phyloP scores from a whole-genome alignment of 768 basidiomycete species.

The Cystobasidium tubakii region DNA sequence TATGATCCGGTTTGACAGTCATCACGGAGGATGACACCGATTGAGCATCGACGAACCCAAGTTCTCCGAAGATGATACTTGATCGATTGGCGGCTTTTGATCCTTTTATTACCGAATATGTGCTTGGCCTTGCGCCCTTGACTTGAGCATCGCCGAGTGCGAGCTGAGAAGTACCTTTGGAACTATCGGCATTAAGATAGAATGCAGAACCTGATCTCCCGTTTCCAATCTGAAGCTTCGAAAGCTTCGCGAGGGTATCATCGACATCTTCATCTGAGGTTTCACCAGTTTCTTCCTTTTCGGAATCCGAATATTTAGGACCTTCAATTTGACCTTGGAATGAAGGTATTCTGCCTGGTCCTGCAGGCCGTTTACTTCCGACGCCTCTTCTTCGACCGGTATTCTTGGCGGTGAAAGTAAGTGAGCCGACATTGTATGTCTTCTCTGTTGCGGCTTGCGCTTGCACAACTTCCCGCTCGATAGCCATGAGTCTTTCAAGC shows the following conservation, averaged over 20 bases:
- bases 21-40: conserved; percentile 29
- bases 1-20: conserved; percentile 22
- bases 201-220: conserved; percentile 1
- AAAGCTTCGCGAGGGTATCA: conserved; percentile 20
- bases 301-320: conserved; percentile 21
- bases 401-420: conserved; percentile 37
- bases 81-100: not conserved
- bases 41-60: not conserved
- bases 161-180: conserved; percentile 18
- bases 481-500: conserved; percentile 67
- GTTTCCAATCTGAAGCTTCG: conserved; percentile 25
- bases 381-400: conserved; percentile 33
- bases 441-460: conserved; percentile 16
- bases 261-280: conserved; percentile 39
- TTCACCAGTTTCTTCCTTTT: conserved; percentile 1
- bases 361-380: conserved; percentile 20
- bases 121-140: not conserved
- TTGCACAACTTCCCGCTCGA: conserved; percentile 73
- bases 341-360: conserved; percentile 35
- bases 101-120: conserved; percentile 29
- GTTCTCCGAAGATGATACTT: conserved; percentile 15
- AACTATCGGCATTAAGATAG: conserved; percentile 9
- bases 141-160: not conserved
- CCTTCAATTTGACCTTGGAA: conserved; percentile 38
- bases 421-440: conserved; percentile 41